Base-by-base conservation (phyloP, 73 alveolate genomes). In the Paraurostyla sp. region DNA sequence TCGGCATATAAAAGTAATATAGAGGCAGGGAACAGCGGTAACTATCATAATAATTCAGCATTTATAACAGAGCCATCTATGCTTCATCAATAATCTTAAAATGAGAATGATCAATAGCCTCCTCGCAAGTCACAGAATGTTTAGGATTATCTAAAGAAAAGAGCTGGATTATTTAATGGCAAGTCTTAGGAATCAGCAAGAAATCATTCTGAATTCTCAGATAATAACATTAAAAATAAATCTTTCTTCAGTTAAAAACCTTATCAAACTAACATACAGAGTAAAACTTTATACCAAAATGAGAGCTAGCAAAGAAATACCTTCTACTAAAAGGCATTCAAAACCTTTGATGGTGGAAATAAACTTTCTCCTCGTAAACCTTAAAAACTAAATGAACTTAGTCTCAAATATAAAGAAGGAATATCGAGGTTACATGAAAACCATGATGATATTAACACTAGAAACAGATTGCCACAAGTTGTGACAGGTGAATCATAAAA, bases 361-460 rank as follows among this genome's bases (percentile, higher is more conserved):
- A 73, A 73, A 25, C 29, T 73, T 23, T 73, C 86, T 11, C 86
- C 86, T 1, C 7, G 86, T 1, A 73, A 73, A 29, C 86, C 86
- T 43, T 45, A 73, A 33, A 73, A 73, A 27, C 25, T 73, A 22
- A 73, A 73, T 73, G 86, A 73, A 38, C 20, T 73, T 32, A 73
- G 86, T 33, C 23, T 33, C 4, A 73, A 73, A 30, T 73, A 45
- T 48, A 73, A 73, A 25, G 3, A 27, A 73, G 9, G 58, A 9
- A 41, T 43, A 9, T n/a, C 6, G 58, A 36, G 7, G 33, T 4
- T 3, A 30, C 22, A 29, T 27, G 76, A 59, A 59, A 27, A 23
- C 6, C 51, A 18, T 20, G 76, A 59, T 59, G 76, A 59, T 59
- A 11, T 30, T 20, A 20, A 35, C 9, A 40, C 56, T 11, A 38